Conservation (phyloP, 495 filamentous ascomycete genomes). For the Xylaria palmicola region DNA sequence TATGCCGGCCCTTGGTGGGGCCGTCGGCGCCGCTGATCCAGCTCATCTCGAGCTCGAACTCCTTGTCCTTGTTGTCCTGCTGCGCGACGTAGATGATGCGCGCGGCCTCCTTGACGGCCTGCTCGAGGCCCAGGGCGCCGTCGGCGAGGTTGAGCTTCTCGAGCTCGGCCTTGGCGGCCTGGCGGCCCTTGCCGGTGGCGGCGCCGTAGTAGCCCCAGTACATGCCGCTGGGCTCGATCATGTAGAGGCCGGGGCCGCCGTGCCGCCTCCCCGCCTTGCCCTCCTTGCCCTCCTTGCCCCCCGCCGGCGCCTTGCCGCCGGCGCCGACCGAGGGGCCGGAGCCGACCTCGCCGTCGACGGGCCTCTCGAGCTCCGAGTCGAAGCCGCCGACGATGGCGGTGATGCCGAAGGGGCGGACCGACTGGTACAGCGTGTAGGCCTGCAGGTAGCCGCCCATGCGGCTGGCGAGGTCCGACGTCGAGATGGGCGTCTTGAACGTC, state of each 20-base stretch:
- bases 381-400: constrained; percentile 92
- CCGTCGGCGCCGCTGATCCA: constrained; percentile 84
- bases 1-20: constrained; percentile 86
- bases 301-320: constrained; percentile 82
- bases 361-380: constrained; percentile 76
- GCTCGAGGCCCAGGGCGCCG: constrained; percentile 69
- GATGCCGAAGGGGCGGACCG: constrained; percentile 93
- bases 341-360: constrained; percentile 86
- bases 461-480: constrained; percentile 78
- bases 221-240: constrained; percentile 95
- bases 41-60: constrained; percentile 98
- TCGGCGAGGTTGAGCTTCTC: constrained; percentile 92
- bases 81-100: constrained; percentile 95
- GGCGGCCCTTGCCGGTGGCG: constrained; percentile 92
- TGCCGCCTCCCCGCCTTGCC: constrained; percentile 66
- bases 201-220: constrained; percentile 99
- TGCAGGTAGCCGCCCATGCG: constrained; percentile 94
- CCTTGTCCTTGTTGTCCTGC: constrained; percentile 96
- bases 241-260: constrained; percentile 91
- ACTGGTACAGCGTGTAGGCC: constrained; percentile 94
- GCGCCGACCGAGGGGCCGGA: constrained; percentile 71
- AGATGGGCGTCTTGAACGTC: constrained; percentile 88
- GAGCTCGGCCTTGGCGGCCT: constrained; percentile 94
- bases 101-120: constrained; percentile 94
- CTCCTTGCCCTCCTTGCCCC: constrained; percentile 62